Evolutionary conservation across 1,139 yeast species (phyloP), one percentile per base, ranked within the genome.

Genomic region (Candida albicans): DNA sequence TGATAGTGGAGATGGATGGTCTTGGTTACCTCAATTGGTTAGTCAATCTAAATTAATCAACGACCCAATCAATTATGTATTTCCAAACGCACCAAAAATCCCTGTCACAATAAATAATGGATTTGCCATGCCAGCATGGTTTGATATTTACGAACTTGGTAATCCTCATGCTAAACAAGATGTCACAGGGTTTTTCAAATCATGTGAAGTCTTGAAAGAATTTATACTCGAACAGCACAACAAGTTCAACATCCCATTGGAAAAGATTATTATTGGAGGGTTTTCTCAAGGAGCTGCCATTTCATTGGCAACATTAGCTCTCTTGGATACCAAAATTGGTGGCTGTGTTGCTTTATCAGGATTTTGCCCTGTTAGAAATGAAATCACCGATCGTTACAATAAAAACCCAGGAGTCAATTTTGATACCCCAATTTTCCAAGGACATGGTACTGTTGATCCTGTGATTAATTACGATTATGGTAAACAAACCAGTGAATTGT

Each of bases 221-320:
- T 68, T 82, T 46, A 75, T 93, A 40, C 67, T 77, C 22, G 84
- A 84, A 49, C 91, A 89, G 59, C 71, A 81, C 12, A 77, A 75
- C 7, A 61, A 61, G 5, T 51, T 63, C 43, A 87, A 95, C 3
- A 77, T 91, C 32, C 78, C 84, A 1, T 68, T 90, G 0, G 82
- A 85, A 32, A 78, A 84, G 43, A 85, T 93, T 41, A 73, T 93
- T 12, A 70, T 93, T 49, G 98, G 98, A 30, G 99, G 99, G 1
- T 93, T 93, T 59, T 84, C 95, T 7, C 99, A 93, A 65, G 99
- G 99, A 47, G 96, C 90, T 40, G 93, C 96, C 1, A 53, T 91
- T 10, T 68, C 95, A 1, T 67, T 87, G 46, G 91, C 90, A 2
- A 60, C 73, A 8, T 52, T 60, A n/a, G 51, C 73, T 1, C 51